Conservation (phyloP, 2,329 filamentous ascomycete genomes). For the Botrytis cinerea region DNA sequence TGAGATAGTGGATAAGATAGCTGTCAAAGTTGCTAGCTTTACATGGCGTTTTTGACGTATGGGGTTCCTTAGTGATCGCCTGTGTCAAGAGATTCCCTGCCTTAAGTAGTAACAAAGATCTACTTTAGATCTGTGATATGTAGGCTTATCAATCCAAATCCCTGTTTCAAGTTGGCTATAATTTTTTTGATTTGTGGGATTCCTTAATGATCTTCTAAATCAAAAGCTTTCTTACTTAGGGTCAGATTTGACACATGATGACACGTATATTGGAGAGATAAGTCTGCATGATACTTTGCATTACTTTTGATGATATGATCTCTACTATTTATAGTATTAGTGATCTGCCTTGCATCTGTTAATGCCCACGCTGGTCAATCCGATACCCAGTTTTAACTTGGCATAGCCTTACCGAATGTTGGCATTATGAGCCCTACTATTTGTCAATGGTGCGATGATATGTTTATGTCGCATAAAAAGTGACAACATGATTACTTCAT, state of each 20-base stretch:
- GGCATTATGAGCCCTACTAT: not conserved
- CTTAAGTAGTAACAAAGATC: not conserved
- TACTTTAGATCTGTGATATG: not conserved
- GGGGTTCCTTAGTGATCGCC: not conserved
- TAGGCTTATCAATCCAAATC: not conserved
- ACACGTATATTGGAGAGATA: not conserved
- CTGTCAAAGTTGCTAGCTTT: not conserved
- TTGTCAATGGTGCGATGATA: not conserved
- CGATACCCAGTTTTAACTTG: not conserved
- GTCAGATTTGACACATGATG: not conserved
- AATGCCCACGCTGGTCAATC: not conserved
- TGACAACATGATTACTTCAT: not conserved
- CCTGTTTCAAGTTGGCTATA: not conserved
- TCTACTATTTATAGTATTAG: not conserved
- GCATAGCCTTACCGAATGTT: not conserved
- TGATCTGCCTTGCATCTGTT: not conserved
- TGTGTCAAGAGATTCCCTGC: not conserved
- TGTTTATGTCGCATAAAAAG: not conserved
- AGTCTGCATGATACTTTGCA: not conserved
- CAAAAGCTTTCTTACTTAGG: not conserved
- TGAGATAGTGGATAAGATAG: not conserved
- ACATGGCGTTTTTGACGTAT: not conserved
- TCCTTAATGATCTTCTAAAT: not conserved
- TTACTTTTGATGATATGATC: not conserved
- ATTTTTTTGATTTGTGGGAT: not conserved